Conservation (phyloP, 2,329 filamentous ascomycete species). For the Fusarium decemcellulare region DNA sequence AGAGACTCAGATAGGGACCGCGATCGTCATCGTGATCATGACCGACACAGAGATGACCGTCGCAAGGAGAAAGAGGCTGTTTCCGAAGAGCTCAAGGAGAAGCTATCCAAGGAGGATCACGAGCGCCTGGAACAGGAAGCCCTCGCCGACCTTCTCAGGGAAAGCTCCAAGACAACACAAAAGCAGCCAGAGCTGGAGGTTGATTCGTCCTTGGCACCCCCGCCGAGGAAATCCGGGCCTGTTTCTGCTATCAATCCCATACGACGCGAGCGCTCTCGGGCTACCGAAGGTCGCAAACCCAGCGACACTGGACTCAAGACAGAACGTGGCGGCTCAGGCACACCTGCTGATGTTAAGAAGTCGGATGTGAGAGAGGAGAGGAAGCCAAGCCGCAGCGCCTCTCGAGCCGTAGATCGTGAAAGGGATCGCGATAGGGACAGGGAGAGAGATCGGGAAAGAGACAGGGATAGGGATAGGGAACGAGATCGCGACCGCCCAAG, state of each 20-base stretch:
- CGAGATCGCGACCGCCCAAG: conserved; percentile 48
- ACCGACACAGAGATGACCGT: conserved; percentile 50
- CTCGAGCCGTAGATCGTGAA: conserved; percentile 46
- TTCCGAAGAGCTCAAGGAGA: conserved; percentile 64
- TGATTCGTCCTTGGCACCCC: conserved; percentile 69
- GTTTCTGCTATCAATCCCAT: conserved; percentile 73
- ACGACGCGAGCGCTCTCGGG: conserved; percentile 60
- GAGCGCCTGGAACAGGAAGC: conserved; percentile 71
- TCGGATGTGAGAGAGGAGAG: conserved; percentile 48
- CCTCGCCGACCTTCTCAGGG: conserved; percentile 70
- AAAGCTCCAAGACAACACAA: conserved; percentile 65
- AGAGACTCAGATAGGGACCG: conserved; percentile 49
- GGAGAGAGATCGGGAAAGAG: conserved; percentile 41
- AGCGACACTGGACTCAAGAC: conserved; percentile 50
- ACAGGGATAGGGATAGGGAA: conserved; percentile 43
- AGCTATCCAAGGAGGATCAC: conserved; percentile 71
- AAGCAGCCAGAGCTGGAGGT: conserved; percentile 70
- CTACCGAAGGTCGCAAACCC: conserved; percentile 57
- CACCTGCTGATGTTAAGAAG: conserved; percentile 47
- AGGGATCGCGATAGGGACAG: conserved; percentile 45
- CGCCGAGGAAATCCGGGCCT: conserved; percentile 65
- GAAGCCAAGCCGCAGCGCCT: conserved; percentile 51
- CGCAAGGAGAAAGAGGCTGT: conserved; percentile 54
- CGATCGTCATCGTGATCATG: conserved; percentile 46
- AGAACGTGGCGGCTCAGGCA: conserved; percentile 54